Evolutionary conservation across 768 basidiomycete genomes (phyloP).

Genomic region (Boletus rex-veris): DNA sequence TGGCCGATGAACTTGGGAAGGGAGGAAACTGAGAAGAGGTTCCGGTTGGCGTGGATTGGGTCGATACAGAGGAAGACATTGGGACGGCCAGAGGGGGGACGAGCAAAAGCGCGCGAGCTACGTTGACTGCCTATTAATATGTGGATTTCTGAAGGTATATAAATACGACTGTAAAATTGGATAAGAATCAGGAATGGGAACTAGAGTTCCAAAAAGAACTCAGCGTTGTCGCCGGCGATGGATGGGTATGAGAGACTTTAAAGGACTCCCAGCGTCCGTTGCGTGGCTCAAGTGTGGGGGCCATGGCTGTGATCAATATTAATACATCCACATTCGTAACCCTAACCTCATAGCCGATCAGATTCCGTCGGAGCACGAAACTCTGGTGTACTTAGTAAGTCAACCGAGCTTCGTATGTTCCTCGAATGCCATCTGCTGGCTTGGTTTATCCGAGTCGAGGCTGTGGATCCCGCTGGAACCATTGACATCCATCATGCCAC

Average conservation of each 20-base stretch:
- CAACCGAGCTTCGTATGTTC: too few species aligned
- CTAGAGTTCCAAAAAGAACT: not conserved
- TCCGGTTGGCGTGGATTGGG: not conserved
- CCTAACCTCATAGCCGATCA: not conserved
- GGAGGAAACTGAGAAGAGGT: too few species aligned
- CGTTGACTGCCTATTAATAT: slow-evolving; percentile 17
- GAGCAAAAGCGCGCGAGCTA: slow-evolving; percentile 1
- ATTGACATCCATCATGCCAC: too few species aligned
- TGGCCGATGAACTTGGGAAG: not conserved
- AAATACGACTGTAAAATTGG: not conserved
- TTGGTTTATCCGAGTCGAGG: too few species aligned
- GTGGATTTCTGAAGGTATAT: not conserved
- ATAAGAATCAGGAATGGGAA: not conserved
- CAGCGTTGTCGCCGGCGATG: not conserved
- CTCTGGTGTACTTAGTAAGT: too few species aligned
- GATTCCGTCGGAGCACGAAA: not conserved
- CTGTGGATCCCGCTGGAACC: too few species aligned
- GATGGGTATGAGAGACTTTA: not conserved
- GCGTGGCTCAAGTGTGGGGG: too few species aligned
- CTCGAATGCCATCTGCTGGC: too few species aligned
- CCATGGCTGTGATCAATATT: not conserved
- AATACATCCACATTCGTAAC: not conserved
- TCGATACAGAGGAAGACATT: slow-evolving; percentile 8
- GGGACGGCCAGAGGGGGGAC: not conserved
- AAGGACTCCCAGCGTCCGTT: too few species aligned